Conservation (phyloP, 768 basidiomycete species). For the Hygrophoropsis aurantiaca region DNA sequence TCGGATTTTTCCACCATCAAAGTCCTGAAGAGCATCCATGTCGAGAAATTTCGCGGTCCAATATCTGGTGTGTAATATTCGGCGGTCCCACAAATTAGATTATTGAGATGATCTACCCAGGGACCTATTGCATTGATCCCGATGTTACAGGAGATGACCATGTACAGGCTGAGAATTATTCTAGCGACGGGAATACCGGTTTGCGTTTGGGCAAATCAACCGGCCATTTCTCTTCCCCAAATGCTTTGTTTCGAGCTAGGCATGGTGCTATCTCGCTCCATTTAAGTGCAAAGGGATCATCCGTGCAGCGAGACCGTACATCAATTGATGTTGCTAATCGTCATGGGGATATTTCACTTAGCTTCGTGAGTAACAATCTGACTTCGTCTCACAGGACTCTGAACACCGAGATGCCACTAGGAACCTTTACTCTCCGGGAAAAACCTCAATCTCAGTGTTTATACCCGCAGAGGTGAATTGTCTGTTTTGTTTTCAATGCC, state of each 20-base stretch:
- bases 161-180: not conserved
- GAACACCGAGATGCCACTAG: not conserved
- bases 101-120: conserved; percentile 26
- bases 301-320: conserved; percentile 29
- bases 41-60: conserved; percentile 18
- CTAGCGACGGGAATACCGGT: conserved; percentile 14
- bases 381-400: not conserved
- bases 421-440: not conserved
- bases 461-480: conserved; percentile 3
- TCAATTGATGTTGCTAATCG: conserved; percentile 37
- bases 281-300: conserved; percentile 38
- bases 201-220: conserved; percentile 20
- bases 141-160: conserved; percentile 26
- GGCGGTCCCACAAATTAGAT: not conserved
- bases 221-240: conserved; percentile 17
- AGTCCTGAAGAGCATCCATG: not conserved
- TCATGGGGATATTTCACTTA: conserved; percentile 33
- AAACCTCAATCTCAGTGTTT: conserved; percentile 4
- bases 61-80: conserved; percentile 28
- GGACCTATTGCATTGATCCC: conserved; percentile 44
- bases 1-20: not conserved
- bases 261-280: conserved; percentile 39
- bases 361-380: conserved; percentile 4
- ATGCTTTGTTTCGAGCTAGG: conserved; percentile 40
- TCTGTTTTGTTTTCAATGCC: not conserved